Evolutionary conservation across 2,329 filamentous ascomycete genomes (phyloP), one percentile per base, ranked within the genome.

Genomic region (Ophiocordyceps sinensis): DNA sequence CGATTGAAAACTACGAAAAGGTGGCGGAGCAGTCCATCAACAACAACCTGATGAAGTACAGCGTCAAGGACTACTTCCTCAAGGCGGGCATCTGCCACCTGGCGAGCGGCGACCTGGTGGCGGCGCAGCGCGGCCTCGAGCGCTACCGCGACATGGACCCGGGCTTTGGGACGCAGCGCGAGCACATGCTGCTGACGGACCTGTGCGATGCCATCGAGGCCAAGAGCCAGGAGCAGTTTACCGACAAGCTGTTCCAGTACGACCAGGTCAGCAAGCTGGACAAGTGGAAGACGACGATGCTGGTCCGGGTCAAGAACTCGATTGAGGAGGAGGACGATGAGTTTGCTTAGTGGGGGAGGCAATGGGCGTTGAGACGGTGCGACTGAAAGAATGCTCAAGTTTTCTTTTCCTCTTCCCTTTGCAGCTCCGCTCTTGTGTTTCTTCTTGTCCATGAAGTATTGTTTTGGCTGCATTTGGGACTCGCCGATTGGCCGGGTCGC

Each of bases 61-160:
- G 78, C 38, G 86, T 96, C 48, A 96, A 95, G 64, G 87, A 95
- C 49, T 95, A 95, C 65, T 80, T 95, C 55, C 73, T 96, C 55
- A 94, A 95, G 66, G 85, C 86, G 1, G 88, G 87, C 28, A 84
- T 96, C 57, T 95, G 88, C 66, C 82, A 94, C 59, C 71, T 96
- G 31, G 77, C 76, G 32, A 70, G 67, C 15, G 69, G 70, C 45
- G 89, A 96, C 59, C 66, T 82, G 53, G 83, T 95, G 41, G 83
- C 81, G 38, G 74, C 80, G 15, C 81, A 81, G 55, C 76, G 85
- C 39, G 88, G 87, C 28, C 67, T 96, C 19, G 82, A 93, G 53
- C 77, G 76, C 50, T 96, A 94, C 66, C 68, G 75, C 46, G 85
- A 93, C 42, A 70, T 83, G 54, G 85, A 94, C 57, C 78, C 80